Evolutionary conservation across 2,329 filamentous ascomycete genomes (phyloP).

Genomic region (Trichoderma oligosporum): DNA sequence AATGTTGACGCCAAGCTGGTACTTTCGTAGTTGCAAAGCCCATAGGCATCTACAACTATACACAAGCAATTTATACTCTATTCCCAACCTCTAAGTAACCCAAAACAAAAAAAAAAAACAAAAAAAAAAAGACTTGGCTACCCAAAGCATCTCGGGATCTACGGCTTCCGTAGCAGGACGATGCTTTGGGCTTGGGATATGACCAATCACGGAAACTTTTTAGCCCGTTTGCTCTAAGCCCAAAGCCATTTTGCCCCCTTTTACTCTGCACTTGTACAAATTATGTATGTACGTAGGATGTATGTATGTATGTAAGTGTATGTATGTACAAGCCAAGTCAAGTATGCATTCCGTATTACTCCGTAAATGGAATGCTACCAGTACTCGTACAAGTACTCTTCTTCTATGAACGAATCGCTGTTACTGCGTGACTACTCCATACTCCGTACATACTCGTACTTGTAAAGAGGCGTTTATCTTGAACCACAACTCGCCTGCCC

Average conservation of each 20-base stretch:
- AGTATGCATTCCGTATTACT: too few species aligned
- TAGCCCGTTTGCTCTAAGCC: neutral
- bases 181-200: too few species aligned
- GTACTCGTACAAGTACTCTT: neutral
- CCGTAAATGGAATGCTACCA: neutral
- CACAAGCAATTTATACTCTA: too few species aligned
- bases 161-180: neutral
- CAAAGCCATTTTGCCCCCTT: neutral
- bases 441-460: too few species aligned
- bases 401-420: neutral
- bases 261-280: slow-evolving; percentile 1
- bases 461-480: neutral
- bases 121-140: neutral
- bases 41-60: too few species aligned
- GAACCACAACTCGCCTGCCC: slow-evolving; percentile 7
- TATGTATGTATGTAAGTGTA: too few species aligned
- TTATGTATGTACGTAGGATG: too few species aligned
- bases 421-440: neutral
- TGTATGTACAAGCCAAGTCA: too few species aligned
- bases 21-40: too few species aligned
- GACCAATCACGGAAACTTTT: neutral
- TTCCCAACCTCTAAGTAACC: too few species aligned
- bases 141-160: slow-evolving; percentile 3
- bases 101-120: too few species aligned
- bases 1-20: too few species aligned